Evolutionary conservation across 352 stramenopile genomes (phyloP), one percentile per base, ranked within the genome.

Genomic region (Phytopythium vexans): DNA sequence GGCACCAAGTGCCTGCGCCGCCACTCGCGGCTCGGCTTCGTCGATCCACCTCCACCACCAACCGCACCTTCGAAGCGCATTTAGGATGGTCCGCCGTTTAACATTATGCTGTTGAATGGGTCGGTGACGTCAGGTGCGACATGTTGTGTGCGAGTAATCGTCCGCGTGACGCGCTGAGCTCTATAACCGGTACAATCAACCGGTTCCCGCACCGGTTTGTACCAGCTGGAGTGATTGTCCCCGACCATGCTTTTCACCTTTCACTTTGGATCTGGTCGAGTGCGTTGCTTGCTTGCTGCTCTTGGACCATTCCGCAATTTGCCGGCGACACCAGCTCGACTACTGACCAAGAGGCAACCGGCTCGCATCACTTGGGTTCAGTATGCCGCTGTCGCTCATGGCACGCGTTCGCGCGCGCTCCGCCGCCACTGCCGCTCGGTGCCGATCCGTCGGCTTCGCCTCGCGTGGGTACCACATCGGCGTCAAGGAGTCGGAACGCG

Each of bases 1-100:
- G 74, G 75, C 45, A 88, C 80, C 47, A 92, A 94, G 60, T 94
- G 84, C 39, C 70, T 94, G 12, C 77, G 80, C 15, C 79, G 77
- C 63, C 84, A 94, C 56, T 86, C 77, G 50, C 66, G 71, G 27
- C 46, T 42, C 27, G 27, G 37, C 32, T 52, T 52, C 46, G 46
- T 52, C 12, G 46, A 52, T 34, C 46, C 46, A 32, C 46, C 46
- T 12, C 46, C 46, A 1, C 3, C n/a, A 9, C n/a, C 46, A 8
- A 49, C 8, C 4, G 38, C 15, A 21, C 27, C 14, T 9, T 39
- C 44, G 10, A 49, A 49, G 12, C 21, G 44, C 27, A 36, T 49
- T 4, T 39, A 8, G 3, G 16, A 38, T 16, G 21, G 0, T 11
- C 4, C 5, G 1, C 11, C 31, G 41, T 6, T 39, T 14, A 49